phyloP scores from a whole-genome alignment of 2,329 filamentous ascomycete genomes.

The Colletotrichum godetiae region DNA sequence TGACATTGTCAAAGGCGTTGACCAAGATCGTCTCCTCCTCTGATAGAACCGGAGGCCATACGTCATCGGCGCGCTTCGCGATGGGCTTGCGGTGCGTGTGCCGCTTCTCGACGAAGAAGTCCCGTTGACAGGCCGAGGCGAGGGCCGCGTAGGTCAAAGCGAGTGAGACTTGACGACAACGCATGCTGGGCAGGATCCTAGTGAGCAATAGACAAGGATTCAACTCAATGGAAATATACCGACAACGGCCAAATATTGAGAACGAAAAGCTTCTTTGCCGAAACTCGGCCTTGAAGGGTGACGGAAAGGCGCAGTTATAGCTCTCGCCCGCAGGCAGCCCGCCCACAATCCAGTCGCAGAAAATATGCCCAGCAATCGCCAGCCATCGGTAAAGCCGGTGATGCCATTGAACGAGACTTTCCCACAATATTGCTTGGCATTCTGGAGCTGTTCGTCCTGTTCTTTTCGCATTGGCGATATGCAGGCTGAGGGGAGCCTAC shows the following conservation, averaged over 20 bases:
- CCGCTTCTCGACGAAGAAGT: conserved; percentile 40
- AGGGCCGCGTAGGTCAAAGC: conserved; percentile 39
- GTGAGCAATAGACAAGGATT: not conserved
- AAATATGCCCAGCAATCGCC: not conserved
- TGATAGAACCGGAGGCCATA: conserved; percentile 48
- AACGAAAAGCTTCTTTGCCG: not conserved
- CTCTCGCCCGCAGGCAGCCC: not conserved
- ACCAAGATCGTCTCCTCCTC: conserved; percentile 47
- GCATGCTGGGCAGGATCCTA: conserved; percentile 1
- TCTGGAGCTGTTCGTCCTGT: not conserved
- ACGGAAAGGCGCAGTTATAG: conserved; percentile 4
- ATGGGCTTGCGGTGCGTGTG: conserved; percentile 47
- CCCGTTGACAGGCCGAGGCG: conserved; percentile 44
- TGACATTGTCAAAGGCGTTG: conserved; percentile 51
- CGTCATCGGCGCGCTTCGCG: conserved; percentile 44
- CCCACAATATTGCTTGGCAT: not conserved
- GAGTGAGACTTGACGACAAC: conserved; percentile 11
- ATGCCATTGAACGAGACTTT: conserved; percentile 8
- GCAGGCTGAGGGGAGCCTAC: not conserved
- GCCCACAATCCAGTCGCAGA: too few relatives aligned
- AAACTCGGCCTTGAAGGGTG: not conserved
- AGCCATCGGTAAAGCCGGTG: not conserved
- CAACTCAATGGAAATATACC: not conserved
- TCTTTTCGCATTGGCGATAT: not conserved
- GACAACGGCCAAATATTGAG: not conserved